These are phyloP conservation scores for Spathaspora hagerdaliae DNA, from an alignment of 805 yeast genomes.

Conservation along the genomic window DNA sequence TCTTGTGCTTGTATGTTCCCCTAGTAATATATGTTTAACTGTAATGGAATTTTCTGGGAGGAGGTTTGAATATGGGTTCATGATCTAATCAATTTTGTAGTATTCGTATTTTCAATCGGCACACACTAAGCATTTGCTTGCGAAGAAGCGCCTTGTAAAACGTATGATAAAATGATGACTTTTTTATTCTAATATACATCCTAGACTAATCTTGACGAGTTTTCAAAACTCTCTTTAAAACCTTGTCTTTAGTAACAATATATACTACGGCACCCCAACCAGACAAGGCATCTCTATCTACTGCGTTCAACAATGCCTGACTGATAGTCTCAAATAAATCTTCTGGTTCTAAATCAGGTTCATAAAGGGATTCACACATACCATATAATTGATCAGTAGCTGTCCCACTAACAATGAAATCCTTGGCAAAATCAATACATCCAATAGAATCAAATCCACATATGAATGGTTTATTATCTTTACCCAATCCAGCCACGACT, in stretches of 20 bases:
- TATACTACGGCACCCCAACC: constrained; percentile 99
- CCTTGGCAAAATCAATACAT: constrained; percentile 91
- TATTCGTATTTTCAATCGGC: no score
- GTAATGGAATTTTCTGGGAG: no score
- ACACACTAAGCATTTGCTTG: no score
- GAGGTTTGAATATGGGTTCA: no score
- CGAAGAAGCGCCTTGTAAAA: neutral
- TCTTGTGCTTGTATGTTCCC: neutral
- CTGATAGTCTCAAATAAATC: constrained; percentile 93
- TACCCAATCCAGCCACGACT: constrained; percentile 89
- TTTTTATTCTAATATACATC: neutral
- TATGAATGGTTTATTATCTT: constrained; percentile 78
- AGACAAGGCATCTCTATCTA: constrained; percentile 93
- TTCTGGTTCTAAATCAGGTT: constrained; percentile 90
- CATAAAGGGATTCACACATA: constrained; percentile 96
- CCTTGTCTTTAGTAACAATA: constrained; percentile 86
- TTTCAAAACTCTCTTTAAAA: constrained; percentile 79
- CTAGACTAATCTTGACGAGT: constrained; percentile 85
- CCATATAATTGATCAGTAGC: constrained; percentile 97
- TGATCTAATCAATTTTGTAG: no score
- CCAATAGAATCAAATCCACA: constrained; percentile 97
- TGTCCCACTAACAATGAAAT: constrained; percentile 93
- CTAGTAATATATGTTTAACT: no score
- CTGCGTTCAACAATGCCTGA: constrained; percentile 90
- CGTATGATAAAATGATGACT: neutral